phyloP scores from a whole-genome alignment of 202 grass and related monocot species.

The Zoysia matrella region DNA sequence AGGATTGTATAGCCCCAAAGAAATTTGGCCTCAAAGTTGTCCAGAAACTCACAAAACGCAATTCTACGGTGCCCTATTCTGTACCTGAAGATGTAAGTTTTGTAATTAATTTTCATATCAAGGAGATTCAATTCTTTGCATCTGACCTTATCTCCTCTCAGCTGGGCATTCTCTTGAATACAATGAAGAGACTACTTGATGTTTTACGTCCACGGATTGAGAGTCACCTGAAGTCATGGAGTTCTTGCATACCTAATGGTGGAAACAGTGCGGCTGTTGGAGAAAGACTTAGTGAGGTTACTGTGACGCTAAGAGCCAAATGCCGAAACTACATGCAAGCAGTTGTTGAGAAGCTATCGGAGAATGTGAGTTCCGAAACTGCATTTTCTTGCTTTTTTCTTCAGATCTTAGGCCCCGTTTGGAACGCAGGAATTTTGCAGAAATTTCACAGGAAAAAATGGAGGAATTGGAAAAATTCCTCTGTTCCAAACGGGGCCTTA shows the following conservation, averaged over 20 bases:
- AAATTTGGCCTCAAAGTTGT: no score
- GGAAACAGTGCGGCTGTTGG: constrained; percentile 48
- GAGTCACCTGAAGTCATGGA: no score
- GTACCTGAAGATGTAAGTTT: constrained; percentile 85
- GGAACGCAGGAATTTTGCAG: no score
- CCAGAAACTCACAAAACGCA: constrained; percentile 5
- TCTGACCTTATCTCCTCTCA: constrained; percentile 53
- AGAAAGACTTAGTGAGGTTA: constrained; percentile 86
- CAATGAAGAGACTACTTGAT: no score
- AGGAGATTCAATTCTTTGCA: constrained; percentile 28
- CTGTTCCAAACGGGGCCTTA: neutral
- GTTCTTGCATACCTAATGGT: no score
- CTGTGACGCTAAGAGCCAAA: constrained; percentile 88
- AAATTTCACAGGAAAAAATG: no score
- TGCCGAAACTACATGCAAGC: constrained; percentile 64
- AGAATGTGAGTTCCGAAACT: constrained; percentile 68
- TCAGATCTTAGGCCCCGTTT: neutral
- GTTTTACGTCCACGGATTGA: no score
- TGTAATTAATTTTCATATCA: constrained; percentile 8
- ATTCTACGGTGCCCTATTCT: constrained; percentile 73
- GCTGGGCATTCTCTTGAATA: constrained; percentile 60
- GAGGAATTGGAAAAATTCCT: no score
- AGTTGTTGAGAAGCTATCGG: constrained; percentile 69
- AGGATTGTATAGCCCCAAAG: no score
- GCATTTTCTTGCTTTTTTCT: neutral